phyloP scores from a whole-genome alignment of 768 basidiomycete genomes.

The Dacryopinax primogenitus region DNA sequence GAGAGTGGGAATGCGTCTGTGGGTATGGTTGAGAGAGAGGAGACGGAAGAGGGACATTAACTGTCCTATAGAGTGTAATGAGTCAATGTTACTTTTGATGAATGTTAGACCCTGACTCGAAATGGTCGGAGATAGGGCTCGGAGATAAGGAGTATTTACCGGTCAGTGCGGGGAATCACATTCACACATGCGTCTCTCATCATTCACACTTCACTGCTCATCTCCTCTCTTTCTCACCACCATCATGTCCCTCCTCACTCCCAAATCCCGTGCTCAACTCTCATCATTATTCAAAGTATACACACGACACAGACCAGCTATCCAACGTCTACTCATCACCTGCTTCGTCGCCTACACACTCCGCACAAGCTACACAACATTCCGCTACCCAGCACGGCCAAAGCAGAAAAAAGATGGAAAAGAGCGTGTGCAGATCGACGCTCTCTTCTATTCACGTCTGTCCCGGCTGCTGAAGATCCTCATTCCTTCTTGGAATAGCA shows the following conservation, averaged over 20 bases:
- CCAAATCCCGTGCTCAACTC: not conserved
- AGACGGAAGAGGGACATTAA: too few relatives aligned
- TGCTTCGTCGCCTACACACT: constrained; percentile 63
- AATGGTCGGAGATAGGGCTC: too few relatives aligned
- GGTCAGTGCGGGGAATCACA: not conserved
- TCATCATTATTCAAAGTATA: constrained; percentile 30
- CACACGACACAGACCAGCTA: constrained; percentile 46
- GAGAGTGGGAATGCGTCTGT: too few relatives aligned
- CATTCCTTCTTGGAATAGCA: constrained; percentile 70
- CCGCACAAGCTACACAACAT: constrained; percentile 40
- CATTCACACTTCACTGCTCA: not conserved
- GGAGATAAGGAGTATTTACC: too few relatives aligned
- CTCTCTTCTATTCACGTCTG: constrained; percentile 74
- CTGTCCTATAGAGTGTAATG: too few relatives aligned
- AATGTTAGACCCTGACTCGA: too few relatives aligned
- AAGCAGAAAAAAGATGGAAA: constrained; percentile 27
- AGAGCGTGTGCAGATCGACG: constrained; percentile 54
- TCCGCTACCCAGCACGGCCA: constrained; percentile 26
- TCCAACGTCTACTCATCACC: constrained; percentile 58
- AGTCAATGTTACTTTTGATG: too few relatives aligned
- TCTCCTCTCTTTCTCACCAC: not conserved
- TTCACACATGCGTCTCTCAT: not conserved
- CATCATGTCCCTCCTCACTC: not conserved
- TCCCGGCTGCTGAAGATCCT: constrained; percentile 68
- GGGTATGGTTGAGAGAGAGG: too few relatives aligned